Conservation (phyloP, 495 filamentous ascomycete species). For the Penicillium manginii region DNA sequence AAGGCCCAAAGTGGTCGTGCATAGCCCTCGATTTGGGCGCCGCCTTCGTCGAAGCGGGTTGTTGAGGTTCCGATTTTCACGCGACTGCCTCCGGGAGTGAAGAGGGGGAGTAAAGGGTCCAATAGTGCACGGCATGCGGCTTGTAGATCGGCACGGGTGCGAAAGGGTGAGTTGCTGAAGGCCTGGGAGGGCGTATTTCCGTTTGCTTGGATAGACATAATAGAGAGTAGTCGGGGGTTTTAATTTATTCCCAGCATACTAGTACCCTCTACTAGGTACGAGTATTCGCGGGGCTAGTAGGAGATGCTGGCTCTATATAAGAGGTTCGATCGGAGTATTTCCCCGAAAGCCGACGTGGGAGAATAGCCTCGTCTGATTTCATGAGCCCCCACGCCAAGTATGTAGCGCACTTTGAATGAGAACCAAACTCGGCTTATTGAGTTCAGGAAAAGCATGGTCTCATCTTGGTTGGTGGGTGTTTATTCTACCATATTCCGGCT, state of each 20-base stretch:
- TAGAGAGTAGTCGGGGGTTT: not conserved
- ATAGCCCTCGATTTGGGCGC: constrained; percentile 76
- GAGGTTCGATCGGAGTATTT: not conserved
- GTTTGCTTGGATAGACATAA: constrained; percentile 39
- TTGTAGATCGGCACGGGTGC: constrained; percentile 57
- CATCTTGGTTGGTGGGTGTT: constrained; percentile 1
- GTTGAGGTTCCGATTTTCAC: constrained; percentile 67
- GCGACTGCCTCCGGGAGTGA: constrained; percentile 60
- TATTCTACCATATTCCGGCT: constrained; percentile 2
- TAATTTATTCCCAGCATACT: not conserved
- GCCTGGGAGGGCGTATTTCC: constrained; percentile 32
- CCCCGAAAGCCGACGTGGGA: not conserved
- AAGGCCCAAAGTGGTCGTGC: constrained; percentile 76
- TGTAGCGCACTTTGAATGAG: not conserved
- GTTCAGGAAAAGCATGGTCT: not conserved
- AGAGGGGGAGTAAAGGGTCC: constrained; percentile 65
- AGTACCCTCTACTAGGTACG: no score
- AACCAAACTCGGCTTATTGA: not conserved
- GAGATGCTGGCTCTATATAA: not conserved
- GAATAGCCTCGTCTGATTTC: not conserved
- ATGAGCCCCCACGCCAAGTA: not conserved
- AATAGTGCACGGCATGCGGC: constrained; percentile 61
- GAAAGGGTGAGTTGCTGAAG: constrained; percentile 38
- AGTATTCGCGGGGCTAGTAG: not conserved
- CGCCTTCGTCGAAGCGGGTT: constrained; percentile 73